Conservation (phyloP, 441 rosid species). For the Populus tomentosa region DNA sequence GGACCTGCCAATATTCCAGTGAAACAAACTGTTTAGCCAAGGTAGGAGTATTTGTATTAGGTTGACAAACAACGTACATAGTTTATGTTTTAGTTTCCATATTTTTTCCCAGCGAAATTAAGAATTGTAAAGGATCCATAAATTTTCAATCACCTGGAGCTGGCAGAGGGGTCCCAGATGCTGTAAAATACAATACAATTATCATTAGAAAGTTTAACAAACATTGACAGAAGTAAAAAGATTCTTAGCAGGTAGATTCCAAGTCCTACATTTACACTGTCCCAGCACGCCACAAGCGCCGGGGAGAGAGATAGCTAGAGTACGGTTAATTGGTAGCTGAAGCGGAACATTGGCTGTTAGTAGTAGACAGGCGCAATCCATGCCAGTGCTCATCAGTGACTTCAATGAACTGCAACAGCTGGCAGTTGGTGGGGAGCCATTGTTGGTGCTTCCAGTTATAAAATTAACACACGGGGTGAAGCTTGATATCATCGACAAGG, state of each 20-base stretch:
- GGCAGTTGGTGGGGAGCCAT: background rate
- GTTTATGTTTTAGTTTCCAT: background rate
- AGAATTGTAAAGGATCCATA: background rate
- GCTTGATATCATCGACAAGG: background rate
- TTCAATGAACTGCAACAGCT: background rate
- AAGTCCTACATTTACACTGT: conserved; percentile 58
- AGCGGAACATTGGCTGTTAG: conserved; percentile 7
- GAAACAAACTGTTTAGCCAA: background rate
- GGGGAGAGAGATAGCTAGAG: conserved; percentile 3
- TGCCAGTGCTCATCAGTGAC: background rate
- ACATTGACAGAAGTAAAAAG: background rate
- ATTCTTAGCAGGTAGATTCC: background rate
- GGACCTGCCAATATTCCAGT: conserved; percentile 47
- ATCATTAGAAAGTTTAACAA: background rate
- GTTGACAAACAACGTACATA: background rate
- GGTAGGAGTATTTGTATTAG: too few relatives aligned
- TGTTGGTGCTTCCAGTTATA: background rate
- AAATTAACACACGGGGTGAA: conserved; percentile 8
- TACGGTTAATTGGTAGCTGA: conserved; percentile 6
- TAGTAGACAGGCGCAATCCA: background rate
- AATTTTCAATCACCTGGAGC: conserved; percentile 54
- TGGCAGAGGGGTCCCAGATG: conserved; percentile 71
- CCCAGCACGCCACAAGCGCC: conserved; percentile 38
- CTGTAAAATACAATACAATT: conserved; percentile 36
- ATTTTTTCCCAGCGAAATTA: too few relatives aligned